Evolutionary conservation across 1,284 basidiomycete species (phyloP).

Genomic region (Bjerkandera adusta): DNA sequence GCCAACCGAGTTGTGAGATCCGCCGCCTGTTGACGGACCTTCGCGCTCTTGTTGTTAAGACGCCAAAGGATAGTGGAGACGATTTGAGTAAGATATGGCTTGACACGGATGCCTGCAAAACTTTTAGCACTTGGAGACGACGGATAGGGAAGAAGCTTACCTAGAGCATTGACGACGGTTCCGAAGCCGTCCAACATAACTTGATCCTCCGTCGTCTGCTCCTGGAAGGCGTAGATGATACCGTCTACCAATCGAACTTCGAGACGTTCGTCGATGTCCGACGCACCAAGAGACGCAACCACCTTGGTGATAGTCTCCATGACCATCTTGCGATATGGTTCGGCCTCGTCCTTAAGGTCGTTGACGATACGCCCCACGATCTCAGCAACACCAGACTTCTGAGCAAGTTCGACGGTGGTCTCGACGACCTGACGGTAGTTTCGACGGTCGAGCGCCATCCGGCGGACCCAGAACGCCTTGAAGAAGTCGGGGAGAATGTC

Average conservation of each 20-base stretch:
- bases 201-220: constrained; percentile 98
- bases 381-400: constrained; percentile 95
- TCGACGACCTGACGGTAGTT: constrained; percentile 98
- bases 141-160: constrained; percentile 25
- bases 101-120: constrained; percentile 85
- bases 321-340: constrained; percentile 99
- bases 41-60: constrained; percentile 98
- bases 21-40: constrained; percentile 98
- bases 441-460: constrained; percentile 95
- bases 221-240: constrained; percentile 99
- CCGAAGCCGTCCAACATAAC: constrained; percentile 99
- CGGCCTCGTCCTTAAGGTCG: constrained; percentile 94
- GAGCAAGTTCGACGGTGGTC: constrained; percentile 96
- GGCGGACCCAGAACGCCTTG: constrained; percentile 97
- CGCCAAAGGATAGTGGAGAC: constrained; percentile 99
- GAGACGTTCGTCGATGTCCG: constrained; percentile 94
- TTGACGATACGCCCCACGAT: constrained; percentile 95
- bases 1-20: constrained; percentile 94
- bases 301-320: constrained; percentile 99
- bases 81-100: constrained; percentile 98
- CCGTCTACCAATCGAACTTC: constrained; percentile 96
- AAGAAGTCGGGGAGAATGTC: constrained; percentile 99
- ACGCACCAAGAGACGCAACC: constrained; percentile 87
- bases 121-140: neutral
- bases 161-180: constrained; percentile 93